Evolutionary conservation across 352 stramenopile genomes (phyloP), one percentile per base, ranked within the genome.

Genomic region (Phytopythium ostracodes): DNA sequence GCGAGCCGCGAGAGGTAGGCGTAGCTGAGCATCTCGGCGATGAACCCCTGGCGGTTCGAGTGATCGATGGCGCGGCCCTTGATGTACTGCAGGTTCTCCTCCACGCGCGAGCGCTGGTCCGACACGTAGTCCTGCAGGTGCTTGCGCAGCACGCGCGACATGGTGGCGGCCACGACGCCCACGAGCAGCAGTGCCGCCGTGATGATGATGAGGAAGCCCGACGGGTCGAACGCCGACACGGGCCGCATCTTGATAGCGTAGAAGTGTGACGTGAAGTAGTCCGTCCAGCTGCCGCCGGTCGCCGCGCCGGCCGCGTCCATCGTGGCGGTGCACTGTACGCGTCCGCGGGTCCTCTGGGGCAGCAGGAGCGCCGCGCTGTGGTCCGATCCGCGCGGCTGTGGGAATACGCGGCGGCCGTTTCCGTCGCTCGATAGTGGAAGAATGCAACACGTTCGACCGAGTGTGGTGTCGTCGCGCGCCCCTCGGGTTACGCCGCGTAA

Each of bases 21-120:
- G 62, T 85, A 91, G 76, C 84, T 94, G 56, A 94, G 75, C 87
- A 95, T 95, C 73, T 95, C 84, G 50, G 77, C 75, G 63, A 94
- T 89, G 67, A 95, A 95, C 31, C 87, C 87, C 68, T 92, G 82
- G 22, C 81, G 84, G 0, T 68, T 73, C 55, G 79, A 89, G 69
- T 92, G 84, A 68, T 85, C 79, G 58, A 91, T 90, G 38, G 82
- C 86, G 47, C 74, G 75, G 40, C 67, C 73, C 59, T 89, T 88
- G 44, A 91, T 74, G 66, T 87, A 85, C 71, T 84, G 74, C 63
- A 92, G 66, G 65, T 90, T 87, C 63, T 84, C 81, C 31, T 82
- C 84, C 42, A 92, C 72, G 22, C 82, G 71, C 61, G 70, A 83
- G 64, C 79, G 79, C 63, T 80, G 71, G 60, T 88, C 77, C 29